phyloP scores from a whole-genome alignment of 352 stramenopile species.

The Globisporangium rhizosaccharum region DNA sequence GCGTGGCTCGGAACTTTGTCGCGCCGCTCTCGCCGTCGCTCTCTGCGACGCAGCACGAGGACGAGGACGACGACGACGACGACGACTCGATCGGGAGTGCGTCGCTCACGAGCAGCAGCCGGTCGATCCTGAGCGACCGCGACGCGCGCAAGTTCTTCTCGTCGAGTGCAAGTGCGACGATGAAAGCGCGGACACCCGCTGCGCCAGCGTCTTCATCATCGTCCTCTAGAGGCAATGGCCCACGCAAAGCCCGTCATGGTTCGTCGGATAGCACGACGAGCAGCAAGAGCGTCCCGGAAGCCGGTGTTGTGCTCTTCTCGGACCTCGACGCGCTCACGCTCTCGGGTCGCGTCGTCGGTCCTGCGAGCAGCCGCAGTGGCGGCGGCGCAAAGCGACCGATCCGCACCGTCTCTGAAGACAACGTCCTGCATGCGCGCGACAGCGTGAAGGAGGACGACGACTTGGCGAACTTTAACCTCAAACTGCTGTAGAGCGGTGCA shows the following conservation, averaged over 20 bases:
- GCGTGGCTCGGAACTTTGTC: constrained; percentile 25
- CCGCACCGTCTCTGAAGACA: constrained; percentile 55
- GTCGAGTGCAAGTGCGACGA: constrained; percentile 6
- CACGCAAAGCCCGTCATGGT: constrained; percentile 32
- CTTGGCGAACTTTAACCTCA: constrained; percentile 72
- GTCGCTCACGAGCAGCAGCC: constrained; percentile 17
- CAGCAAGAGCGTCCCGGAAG: constrained; percentile 23
- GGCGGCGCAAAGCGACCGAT: constrained; percentile 25
- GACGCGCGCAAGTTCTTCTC: background rate
- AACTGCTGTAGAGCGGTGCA: constrained; percentile 23
- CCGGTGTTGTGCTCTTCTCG: constrained; percentile 53
- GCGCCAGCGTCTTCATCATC: background rate
- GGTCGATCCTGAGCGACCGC: constrained; percentile 16
- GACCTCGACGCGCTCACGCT: constrained; percentile 62
- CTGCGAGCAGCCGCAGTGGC: background rate
- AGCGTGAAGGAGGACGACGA: constrained; percentile 41
- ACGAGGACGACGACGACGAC: constrained; percentile 12
- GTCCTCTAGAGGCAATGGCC: background rate
- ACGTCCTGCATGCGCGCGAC: constrained; percentile 23
- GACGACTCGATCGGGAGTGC: constrained; percentile 11
- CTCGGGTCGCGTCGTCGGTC: constrained; percentile 42
- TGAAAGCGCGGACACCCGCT: constrained; percentile 9
- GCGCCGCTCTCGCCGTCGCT: constrained; percentile 20
- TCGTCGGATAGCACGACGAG: constrained; percentile 37
- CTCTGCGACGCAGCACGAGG: constrained; percentile 17